phyloP scores from a whole-genome alignment of 257 asterid species.

The Vinca minor region DNA sequence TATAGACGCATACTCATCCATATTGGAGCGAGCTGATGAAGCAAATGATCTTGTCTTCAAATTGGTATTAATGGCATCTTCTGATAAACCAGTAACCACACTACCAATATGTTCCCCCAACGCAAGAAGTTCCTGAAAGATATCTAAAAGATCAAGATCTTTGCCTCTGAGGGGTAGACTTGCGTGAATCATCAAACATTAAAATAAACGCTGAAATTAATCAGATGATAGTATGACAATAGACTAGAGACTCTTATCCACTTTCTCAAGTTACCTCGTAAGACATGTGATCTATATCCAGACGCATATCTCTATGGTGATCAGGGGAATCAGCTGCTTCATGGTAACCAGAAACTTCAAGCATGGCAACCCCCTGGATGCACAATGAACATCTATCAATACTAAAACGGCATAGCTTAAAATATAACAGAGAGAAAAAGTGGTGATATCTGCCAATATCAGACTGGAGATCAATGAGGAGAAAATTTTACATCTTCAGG shows the following conservation, averaged over 20 bases:
- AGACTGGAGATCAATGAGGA: constrained; percentile 1
- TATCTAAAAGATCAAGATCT: constrained; percentile 11
- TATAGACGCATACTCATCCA: constrained; percentile 22
- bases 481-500: constrained; percentile 58
- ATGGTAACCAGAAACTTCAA: constrained; percentile 52
- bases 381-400: neutral
- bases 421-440: neutral
- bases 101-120: constrained; percentile 77
- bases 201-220: neutral
- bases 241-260: neutral
- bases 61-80: constrained; percentile 34
- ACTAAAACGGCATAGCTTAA: constrained; percentile 1
- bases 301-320: constrained; percentile 60
- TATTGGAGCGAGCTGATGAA: constrained; percentile 24
- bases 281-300: constrained; percentile 46
- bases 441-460: neutral
- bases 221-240: neutral
- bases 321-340: constrained; percentile 46
- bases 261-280: constrained; percentile 55
- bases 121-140: constrained; percentile 73
- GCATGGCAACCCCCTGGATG: constrained; percentile 53
- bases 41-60: constrained; percentile 49
- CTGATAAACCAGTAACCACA: constrained; percentile 64
- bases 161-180: neutral
- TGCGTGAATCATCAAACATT: neutral